A percentile compares a stretch with the other conserved stretches of the same genome.
Evolutionary conservation across 169 alveolate genomes (phyloP).

Genomic region (Plasmodium reichenowi): DNA sequence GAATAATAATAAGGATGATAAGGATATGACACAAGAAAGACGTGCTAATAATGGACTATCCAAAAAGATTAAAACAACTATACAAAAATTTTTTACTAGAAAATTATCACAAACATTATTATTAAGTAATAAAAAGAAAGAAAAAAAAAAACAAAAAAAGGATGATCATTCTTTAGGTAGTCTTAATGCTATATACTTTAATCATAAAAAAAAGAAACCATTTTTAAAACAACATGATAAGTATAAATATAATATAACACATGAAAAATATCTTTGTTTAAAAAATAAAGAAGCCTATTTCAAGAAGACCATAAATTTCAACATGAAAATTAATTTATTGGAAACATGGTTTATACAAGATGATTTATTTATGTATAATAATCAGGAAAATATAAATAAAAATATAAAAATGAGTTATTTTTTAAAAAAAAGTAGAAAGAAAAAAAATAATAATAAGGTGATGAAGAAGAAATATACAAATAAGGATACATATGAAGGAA

Average conservation of each 20-base stretch:
- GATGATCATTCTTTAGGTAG: background rate
- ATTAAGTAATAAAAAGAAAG: slow-evolving; percentile 9
- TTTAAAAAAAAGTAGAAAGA: slow-evolving; percentile 12
- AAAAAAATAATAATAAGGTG: background rate
- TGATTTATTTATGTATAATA: slow-evolving; percentile 11
- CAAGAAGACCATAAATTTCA: slow-evolving; percentile 19
- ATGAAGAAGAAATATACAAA: background rate
- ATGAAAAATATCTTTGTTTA: background rate
- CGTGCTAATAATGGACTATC: slow-evolving; percentile 36
- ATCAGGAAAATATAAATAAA: background rate
- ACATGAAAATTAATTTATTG: slow-evolving; percentile 16
- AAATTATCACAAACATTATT: slow-evolving; percentile 17
- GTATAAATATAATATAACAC: background rate
- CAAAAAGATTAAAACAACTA: slow-evolving; percentile 60
- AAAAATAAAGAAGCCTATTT: background rate
- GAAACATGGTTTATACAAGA: slow-evolving; percentile 68
- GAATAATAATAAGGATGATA: slow-evolving; percentile 25
- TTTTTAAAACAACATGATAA: background rate
- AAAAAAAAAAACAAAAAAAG: background rate
- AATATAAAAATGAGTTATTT: slow-evolving; percentile 23
- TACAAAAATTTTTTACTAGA: slow-evolving; percentile 53
- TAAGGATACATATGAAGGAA: background rate
- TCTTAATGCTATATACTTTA: background rate
- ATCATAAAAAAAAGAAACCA: background rate
- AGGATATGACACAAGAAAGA: background rate